These are phyloP conservation scores for Pleodorina starrii DNA, from an alignment of 139 green algal species.

Conservation along the genomic window DNA sequence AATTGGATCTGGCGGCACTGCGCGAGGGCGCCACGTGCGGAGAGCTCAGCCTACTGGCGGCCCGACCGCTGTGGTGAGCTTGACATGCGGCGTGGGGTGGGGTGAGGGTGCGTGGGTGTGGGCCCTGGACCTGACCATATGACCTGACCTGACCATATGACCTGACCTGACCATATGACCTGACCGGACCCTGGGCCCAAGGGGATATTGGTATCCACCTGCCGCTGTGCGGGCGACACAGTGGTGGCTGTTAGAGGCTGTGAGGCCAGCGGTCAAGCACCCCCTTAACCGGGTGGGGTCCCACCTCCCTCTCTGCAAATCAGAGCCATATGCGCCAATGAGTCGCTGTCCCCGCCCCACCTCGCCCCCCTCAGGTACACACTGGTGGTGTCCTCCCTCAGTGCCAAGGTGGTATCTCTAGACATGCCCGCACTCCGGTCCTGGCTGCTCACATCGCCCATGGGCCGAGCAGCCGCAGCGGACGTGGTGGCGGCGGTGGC, in stretches of 20 bases:
- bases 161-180: no score
- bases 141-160: no score
- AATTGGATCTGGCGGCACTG: conserved; percentile 17
- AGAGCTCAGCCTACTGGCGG: conserved; percentile 51
- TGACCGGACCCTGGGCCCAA: no score
- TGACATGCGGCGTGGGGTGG: background rate
- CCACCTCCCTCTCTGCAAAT: no score
- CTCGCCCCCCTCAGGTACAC: conserved; percentile 56
- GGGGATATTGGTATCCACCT: no score
- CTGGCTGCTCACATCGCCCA: background rate
- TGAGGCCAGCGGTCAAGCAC: no score
- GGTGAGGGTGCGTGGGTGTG: background rate
- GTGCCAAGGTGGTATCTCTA: conserved; percentile 14
- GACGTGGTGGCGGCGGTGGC: conserved; percentile 47
- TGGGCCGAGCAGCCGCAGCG: background rate
- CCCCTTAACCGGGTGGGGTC: no score
- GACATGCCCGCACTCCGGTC: conserved; percentile 33
- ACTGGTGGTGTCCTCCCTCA: conserved; percentile 29
- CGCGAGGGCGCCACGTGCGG: conserved; percentile 45
- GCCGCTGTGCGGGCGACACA: no score
- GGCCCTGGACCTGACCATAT: no score
- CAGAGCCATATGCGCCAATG: no score
- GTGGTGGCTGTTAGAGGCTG: no score
- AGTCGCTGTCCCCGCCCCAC: no score
- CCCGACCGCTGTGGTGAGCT: conserved; percentile 43